Conservation (phyloP, 176 grass and related monocot species). For the Secale cereale region DNA sequence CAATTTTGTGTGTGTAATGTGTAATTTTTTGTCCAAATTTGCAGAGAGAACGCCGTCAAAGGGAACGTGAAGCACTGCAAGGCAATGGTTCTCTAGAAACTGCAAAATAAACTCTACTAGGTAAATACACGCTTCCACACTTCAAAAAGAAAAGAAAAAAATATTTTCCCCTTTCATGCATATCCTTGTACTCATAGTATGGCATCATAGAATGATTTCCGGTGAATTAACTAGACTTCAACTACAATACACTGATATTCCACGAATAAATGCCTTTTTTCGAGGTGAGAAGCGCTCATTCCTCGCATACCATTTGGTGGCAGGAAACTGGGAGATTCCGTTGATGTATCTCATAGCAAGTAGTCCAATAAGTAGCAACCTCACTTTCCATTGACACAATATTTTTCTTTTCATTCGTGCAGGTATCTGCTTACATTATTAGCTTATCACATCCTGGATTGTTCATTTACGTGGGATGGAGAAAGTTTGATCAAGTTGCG, state of each 20-base stretch:
- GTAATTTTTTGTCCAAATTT: slow-evolving; percentile 1
- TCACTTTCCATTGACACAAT: background rate
- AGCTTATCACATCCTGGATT: slow-evolving; percentile 8
- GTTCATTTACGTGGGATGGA: background rate
- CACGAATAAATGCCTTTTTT: background rate
- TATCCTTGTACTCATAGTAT: background rate
- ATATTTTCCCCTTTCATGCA: background rate
- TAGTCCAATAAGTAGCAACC: background rate
- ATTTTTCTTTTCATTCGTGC: background rate
- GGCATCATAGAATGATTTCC: background rate
- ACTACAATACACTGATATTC: no score
- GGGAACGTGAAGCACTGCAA: slow-evolving; percentile 43
- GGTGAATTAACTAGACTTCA: background rate
- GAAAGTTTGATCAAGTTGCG: background rate
- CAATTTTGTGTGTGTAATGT: background rate
- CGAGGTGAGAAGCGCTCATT: background rate
- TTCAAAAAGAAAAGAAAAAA: background rate
- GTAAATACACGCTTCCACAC: slow-evolving; percentile 8
- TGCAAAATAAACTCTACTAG: slow-evolving; percentile 3
- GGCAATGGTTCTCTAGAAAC: slow-evolving; percentile 35
- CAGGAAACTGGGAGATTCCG: background rate
- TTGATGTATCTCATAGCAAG: background rate
- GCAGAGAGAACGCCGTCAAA: slow-evolving; percentile 55
- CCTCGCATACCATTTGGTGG: background rate
- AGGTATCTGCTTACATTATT: background rate